Evolutionary conservation across 2,329 filamentous ascomycete species (phyloP), one percentile per base, ranked within the genome.

Genomic region (Plenodomus lindquistii): DNA sequence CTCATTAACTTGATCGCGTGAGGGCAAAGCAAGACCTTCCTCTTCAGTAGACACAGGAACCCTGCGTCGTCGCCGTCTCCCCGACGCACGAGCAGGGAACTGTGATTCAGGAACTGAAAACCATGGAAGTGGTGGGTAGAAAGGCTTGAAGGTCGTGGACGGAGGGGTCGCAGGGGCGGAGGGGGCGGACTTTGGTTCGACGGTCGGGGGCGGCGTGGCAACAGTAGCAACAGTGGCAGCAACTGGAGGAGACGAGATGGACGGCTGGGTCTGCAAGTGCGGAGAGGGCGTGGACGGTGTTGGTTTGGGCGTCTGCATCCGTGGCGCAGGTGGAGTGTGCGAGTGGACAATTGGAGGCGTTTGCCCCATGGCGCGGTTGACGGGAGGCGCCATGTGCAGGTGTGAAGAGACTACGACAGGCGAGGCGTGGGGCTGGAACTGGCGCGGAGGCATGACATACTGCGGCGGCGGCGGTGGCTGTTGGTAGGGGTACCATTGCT

Each of bases 121-220:
- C 83, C 83, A 86, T 10, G 84, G 84, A 17, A 86, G 70, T 11
- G 75, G 73, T 49, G 81, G 77, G 51, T 76, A 75, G 63, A 77
- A 83, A 2, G 79, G 78, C 63, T 73, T 75, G 42, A 60, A 60
- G 7, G 59, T 54, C 8, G 62, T 54, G 19, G 60, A 60, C 37
- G 63, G 63, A 15, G 62, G 59, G 9, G 57, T 39, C n/a, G 59
- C 54, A 15, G 55, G 51, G 10, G 51, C 40, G 9, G 50, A 24
- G 27, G 50, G 52, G 10, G 38, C 44, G n/a, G 59, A 48, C 52
- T 61, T 59, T 22, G 55, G 45, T 37, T 62, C 61, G 35, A 40
- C 48, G 7, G 40, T 45, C 1, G 55, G 49, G 11, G 67, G 65
- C 38, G 65, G 59, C 19, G 64, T 69, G 7, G 63, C 60, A 8